Evolutionary conservation across 257 asterid genomes (phyloP), one percentile per base, ranked within the genome.

Genomic region (Anisodus tanguticus): DNA sequence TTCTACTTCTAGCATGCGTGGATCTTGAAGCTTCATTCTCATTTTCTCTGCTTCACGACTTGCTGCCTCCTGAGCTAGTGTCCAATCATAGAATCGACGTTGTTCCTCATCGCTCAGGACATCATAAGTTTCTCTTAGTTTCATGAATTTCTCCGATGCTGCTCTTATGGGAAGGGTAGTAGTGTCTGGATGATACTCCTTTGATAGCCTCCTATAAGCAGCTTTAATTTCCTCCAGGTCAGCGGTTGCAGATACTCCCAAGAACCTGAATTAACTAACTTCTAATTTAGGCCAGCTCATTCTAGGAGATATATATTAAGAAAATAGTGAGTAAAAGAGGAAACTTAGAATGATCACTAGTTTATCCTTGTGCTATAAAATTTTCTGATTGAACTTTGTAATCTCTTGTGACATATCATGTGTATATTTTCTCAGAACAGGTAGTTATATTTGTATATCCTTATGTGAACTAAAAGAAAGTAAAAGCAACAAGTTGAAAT

Each of bases 131-230:
- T 93, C 96, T 87, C 90, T 90, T 49, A 93, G 78, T 85, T 88
- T 85, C 98, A 93, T 91, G 92, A 95, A 95, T 82, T 91, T 92
- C 43, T 94, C 94, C 9, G 98, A 94, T 81, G 99, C 99, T 37
- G 90, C 88, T 88, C 91, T 90, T 47, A 94, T 86, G n/a, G 97
- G 99, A 84, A 95, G 98, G n/a, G 90, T 86, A 51, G 98, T 95
- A 22, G 98, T 92, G 92, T 94, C 98, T n/a, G 97, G 97, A 87
- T 95, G 98, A 70, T 93, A 95, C 76, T 95, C 98, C 92, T 95
- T 93, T 3, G 97, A 92, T 70, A 94, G 80, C 83, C 93, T 93
- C 76, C 98, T 66, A 88, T 95, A 94, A 67, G 97, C 99, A 5
- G 94, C 89, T 90, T 94, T 95, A 66, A 95, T 94, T 82, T 95